These are phyloP conservation scores for Pleurotus cornucopiae DNA, from an alignment of 768 basidiomycete genomes.

Conservation along the genomic window DNA sequence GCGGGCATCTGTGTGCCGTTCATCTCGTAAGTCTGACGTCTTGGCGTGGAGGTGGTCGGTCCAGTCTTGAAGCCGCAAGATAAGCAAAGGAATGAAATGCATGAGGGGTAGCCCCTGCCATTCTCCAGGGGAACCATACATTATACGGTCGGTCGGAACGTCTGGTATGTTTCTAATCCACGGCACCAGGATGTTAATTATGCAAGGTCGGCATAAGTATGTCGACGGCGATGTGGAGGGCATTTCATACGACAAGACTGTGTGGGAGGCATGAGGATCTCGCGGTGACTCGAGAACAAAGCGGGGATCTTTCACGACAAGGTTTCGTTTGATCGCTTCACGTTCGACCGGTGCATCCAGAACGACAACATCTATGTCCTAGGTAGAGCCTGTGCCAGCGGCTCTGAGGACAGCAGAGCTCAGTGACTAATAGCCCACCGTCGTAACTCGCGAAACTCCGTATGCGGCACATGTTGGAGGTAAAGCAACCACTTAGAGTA, in stretches of 20 bases:
- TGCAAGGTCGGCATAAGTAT: slow-evolving; percentile 1
- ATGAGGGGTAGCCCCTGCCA: slow-evolving; percentile 9
- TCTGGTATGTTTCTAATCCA: slow-evolving; percentile 11
- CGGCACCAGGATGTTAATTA: slow-evolving; percentile 13
- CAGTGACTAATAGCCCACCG: neutral
- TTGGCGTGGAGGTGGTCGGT: neutral
- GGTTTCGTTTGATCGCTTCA: slow-evolving; percentile 25
- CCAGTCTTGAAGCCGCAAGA: slow-evolving; percentile 3
- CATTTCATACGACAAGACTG: slow-evolving; percentile 14
- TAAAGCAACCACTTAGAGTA: no score
- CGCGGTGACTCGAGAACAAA: slow-evolving; percentile 26
- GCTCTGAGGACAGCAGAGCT: no score
- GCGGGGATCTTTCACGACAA: slow-evolving; percentile 18
- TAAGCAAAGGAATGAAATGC: slow-evolving; percentile 4
- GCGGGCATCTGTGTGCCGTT: neutral
- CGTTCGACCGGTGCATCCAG: slow-evolving; percentile 17
- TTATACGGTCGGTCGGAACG: slow-evolving; percentile 11
- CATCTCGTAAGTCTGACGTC: neutral
- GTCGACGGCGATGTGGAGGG: neutral
- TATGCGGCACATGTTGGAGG: neutral
- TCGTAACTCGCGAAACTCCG: neutral
- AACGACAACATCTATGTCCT: slow-evolving; percentile 35
- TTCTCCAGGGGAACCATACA: neutral
- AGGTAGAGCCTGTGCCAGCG: neutral
- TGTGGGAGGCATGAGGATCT: slow-evolving; percentile 26